These are phyloP conservation scores for Ophiostoma triangulosporum DNA, from an alignment of 2,329 filamentous ascomycete genomes.

Conservation along the genomic window DNA sequence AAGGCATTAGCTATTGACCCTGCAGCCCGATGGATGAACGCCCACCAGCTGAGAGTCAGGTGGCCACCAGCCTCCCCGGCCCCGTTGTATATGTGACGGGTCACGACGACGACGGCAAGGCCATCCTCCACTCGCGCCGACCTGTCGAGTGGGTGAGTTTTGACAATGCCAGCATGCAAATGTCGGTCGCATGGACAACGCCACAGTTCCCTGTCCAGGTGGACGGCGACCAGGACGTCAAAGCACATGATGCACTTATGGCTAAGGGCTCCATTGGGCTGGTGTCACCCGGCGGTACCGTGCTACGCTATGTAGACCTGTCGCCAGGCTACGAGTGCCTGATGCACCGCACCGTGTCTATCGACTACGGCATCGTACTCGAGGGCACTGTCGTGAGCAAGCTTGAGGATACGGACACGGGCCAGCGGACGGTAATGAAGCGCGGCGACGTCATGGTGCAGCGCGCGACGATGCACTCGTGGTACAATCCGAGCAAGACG, in stretches of 20 bases:
- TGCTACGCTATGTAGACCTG: slow-evolving; percentile 18
- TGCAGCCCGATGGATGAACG: background rate
- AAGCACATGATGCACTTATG: slow-evolving; percentile 12
- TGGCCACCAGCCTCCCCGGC: slow-evolving; percentile 9
- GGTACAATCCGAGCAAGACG: slow-evolving; percentile 33
- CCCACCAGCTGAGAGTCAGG: background rate
- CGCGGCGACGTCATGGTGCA: slow-evolving; percentile 25
- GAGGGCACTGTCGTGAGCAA: slow-evolving; percentile 12
- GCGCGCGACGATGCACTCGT: slow-evolving; percentile 38
- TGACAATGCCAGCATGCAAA: slow-evolving; percentile 9
- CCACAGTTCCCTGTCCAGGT: slow-evolving; percentile 12
- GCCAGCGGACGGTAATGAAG: slow-evolving; percentile 10
- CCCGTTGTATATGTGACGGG: slow-evolving; percentile 12
- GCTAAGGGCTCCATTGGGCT: slow-evolving; percentile 11
- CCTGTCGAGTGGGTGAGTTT: slow-evolving; percentile 9
- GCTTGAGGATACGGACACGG: slow-evolving; percentile 10
- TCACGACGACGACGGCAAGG: slow-evolving; percentile 11
- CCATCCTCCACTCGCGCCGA: slow-evolving; percentile 12
- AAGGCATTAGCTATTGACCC: too few relatives aligned
- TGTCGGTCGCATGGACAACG: slow-evolving; percentile 15
- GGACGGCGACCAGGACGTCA: slow-evolving; percentile 13
- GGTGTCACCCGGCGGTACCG: slow-evolving; percentile 13
- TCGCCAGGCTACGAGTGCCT: slow-evolving; percentile 21
- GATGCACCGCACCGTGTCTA: slow-evolving; percentile 18
- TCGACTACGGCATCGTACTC: slow-evolving; percentile 17